Evolutionary conservation across 331 rosid genomes (phyloP).

Genomic region (Spiraea crenata): DNA sequence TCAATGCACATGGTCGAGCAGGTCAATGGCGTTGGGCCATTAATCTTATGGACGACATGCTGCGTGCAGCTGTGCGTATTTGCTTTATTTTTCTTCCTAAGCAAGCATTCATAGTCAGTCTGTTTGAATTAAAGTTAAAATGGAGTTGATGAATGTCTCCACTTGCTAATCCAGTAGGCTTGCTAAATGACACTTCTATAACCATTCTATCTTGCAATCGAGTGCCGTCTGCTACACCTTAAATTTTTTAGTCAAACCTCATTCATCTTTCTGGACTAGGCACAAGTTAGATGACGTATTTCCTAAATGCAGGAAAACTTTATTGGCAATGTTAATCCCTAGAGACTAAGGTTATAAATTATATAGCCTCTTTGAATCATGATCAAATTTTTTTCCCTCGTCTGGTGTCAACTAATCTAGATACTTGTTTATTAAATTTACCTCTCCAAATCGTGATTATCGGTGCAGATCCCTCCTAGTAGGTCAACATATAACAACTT

Average conservation of each 20-base stretch:
- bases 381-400: not conserved
- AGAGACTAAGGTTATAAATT: not conserved
- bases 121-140: conserved; percentile 7
- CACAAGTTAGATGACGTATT: conserved; percentile 2
- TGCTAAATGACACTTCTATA: not conserved
- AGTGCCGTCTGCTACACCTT: not conserved
- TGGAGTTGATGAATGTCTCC: conserved; percentile 1
- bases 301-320: not conserved
- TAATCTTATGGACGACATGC: conserved; percentile 97
- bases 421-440: conserved; percentile 8
- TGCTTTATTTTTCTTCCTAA: conserved; percentile 52
- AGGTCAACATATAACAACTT: conserved; percentile 87
- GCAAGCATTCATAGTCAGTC: conserved; percentile 51
- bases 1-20: conserved; percentile 81
- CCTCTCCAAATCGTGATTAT: conserved; percentile 23
- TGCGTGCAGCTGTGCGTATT: conserved; percentile 96
- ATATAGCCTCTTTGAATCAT: not conserved
- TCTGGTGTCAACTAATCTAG: not conserved
- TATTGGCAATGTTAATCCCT: not conserved
- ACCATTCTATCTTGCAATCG: not conserved
- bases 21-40: conserved; percentile 98
- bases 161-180: not conserved
- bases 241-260: not conserved
- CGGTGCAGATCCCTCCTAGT: conserved; percentile 82
- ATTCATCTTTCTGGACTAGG: not conserved